These are phyloP conservation scores for Sanghuangporus sanghuang DNA, from an alignment of 1,284 basidiomycete genomes.

Conservation along the genomic window DNA sequence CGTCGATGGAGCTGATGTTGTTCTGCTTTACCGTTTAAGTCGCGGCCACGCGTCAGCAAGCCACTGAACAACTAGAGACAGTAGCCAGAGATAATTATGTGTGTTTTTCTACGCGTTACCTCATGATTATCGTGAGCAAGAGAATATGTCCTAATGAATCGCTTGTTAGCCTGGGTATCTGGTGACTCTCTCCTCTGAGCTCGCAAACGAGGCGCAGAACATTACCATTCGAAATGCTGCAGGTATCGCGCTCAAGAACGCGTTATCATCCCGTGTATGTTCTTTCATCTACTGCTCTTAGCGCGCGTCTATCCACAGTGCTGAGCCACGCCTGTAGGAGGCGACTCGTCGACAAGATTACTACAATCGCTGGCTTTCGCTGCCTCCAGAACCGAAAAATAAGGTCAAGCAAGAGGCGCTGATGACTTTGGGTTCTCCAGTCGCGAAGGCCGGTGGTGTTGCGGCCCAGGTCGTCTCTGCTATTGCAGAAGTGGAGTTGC, in stretches of 20 bases:
- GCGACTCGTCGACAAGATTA: constrained; percentile 71
- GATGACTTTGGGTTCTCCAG: constrained; percentile 73
- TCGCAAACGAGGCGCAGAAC: constrained; percentile 70
- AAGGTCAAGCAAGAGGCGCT: constrained; percentile 91
- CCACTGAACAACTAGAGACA: constrained; percentile 81
- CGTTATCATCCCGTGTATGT: constrained; percentile 84
- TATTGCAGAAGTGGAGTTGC: constrained; percentile 90
- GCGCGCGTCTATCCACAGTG: not conserved
- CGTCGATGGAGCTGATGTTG: constrained; percentile 16
- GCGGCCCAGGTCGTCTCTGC: constrained; percentile 93
- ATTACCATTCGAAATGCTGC: constrained; percentile 88
- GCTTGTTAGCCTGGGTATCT: constrained; percentile 76
- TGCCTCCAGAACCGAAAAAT: constrained; percentile 63
- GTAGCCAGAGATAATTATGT: constrained; percentile 86
- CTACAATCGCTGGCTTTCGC: constrained; percentile 75
- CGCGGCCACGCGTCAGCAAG: constrained; percentile 81
- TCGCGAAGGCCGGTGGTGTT: constrained; percentile 75
- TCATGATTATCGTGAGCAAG: not conserved
- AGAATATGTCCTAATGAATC: not conserved
- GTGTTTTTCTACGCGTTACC: constrained; percentile 25
- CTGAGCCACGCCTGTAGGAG: constrained; percentile 52
- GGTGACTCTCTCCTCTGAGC: constrained; percentile 78
- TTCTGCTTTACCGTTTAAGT: constrained; percentile 45
- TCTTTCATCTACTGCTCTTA: constrained; percentile 16
- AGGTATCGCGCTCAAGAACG: constrained; percentile 96